Evolutionary conservation across 306 rosid species (phyloP).

Genomic region (Vigna unguiculata): DNA sequence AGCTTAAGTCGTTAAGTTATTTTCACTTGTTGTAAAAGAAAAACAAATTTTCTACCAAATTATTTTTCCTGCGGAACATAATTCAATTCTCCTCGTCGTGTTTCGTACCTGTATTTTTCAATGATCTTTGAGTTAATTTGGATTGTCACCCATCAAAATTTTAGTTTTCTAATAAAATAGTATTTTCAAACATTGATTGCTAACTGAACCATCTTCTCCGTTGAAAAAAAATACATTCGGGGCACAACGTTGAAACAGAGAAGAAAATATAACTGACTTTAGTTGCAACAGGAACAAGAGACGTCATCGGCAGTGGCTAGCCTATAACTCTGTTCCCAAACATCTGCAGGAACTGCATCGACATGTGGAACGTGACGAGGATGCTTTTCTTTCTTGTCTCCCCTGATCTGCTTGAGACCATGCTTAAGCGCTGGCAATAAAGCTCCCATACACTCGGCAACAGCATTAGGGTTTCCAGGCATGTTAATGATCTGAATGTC

Average conservation of each 20-base stretch:
- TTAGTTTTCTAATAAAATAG: background rate
- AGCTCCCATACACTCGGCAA: conserved; percentile 91
- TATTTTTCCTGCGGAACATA: background rate
- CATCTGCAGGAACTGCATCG: conserved; percentile 59
- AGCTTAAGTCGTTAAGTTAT: background rate
- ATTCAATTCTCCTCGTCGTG: background rate
- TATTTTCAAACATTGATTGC: background rate
- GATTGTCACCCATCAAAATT: background rate
- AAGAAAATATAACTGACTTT: conserved; percentile 29
- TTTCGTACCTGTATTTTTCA: background rate
- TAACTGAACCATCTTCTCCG: background rate
- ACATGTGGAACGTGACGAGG: conserved; percentile 86
- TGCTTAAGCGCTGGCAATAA: conserved; percentile 91
- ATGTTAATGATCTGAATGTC: conserved; percentile 82
- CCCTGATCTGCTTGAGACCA: conserved; percentile 83
- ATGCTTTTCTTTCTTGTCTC: conserved; percentile 92
- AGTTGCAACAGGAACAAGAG: conserved; percentile 69
- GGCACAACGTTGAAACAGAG: conserved; percentile 11
- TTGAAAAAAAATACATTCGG: conserved; percentile 6
- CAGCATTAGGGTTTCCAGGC: conserved; percentile 99
- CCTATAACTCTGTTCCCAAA: conserved; percentile 76
- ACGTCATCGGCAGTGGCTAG: conserved; percentile 57
- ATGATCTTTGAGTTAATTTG: background rate
- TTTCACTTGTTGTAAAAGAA: background rate
- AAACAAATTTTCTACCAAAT: background rate